Evolutionary conservation across 805 yeast species (phyloP).

Genomic region (Debaryomyces hansenii): DNA sequence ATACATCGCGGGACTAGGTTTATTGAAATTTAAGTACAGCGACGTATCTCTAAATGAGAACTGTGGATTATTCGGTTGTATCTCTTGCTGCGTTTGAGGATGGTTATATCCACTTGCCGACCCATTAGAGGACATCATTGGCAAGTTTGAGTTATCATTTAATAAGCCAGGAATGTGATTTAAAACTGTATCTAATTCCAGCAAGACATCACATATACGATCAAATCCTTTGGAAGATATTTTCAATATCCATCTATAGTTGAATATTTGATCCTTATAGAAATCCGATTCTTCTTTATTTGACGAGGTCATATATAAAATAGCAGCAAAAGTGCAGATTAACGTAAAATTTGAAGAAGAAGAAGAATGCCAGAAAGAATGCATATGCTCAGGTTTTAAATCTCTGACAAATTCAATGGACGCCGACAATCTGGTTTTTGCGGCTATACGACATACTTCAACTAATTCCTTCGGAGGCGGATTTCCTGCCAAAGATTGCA

Average conservation of each 20-base stretch:
- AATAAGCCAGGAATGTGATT: conserved; percentile 73
- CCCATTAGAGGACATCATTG: conserved; percentile 36
- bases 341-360: conserved; percentile 76
- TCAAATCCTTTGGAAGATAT: conserved; percentile 75
- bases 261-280: conserved; percentile 67
- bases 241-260: conserved; percentile 74
- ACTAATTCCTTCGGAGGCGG: conserved; percentile 37
- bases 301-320: conserved; percentile 68
- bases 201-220: conserved; percentile 74
- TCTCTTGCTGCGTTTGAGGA: conserved; percentile 2
- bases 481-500: conserved; percentile 31
- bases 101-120: conserved; percentile 11
- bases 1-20: conserved; percentile 1
- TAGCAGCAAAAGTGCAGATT: conserved; percentile 85
- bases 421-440: conserved; percentile 75
- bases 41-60: not conserved
- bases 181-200: conserved; percentile 68
- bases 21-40: not conserved
- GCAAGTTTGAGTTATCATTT: conserved; percentile 37
- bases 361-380: conserved; percentile 87
- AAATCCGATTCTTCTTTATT: conserved; percentile 60
- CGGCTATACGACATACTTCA: conserved; percentile 78
- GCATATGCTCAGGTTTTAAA: conserved; percentile 78
- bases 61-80: not conserved
- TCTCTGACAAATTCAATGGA: conserved; percentile 78